phyloP scores from a whole-genome alignment of 768 basidiomycete genomes.

The Psilocybe azurescens region DNA sequence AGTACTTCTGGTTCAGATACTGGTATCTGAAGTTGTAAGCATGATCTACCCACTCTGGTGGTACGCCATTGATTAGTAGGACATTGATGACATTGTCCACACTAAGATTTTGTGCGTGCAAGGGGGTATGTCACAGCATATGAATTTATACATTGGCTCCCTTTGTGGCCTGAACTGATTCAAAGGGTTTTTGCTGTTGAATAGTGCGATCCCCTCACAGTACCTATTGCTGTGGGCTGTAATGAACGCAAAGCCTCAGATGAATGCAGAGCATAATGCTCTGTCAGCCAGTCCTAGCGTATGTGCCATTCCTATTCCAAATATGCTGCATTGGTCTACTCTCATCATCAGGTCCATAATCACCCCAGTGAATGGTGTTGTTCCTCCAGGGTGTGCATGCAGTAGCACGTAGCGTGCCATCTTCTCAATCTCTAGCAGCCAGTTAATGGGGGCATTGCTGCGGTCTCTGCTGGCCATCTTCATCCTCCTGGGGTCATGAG shows the following conservation, averaged over 20 bases:
- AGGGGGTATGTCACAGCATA: not conserved
- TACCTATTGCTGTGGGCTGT: not conserved
- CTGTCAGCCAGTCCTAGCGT: not conserved
- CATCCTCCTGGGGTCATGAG: no score
- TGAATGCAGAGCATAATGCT: not conserved
- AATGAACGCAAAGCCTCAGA: not conserved
- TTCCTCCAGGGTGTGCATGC: not conserved
- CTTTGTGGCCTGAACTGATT: not conserved
- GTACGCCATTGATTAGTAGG: slow-evolving; percentile 8
- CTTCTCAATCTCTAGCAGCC: not conserved
- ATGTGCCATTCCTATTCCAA: not conserved
- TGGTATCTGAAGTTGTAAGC: slow-evolving; percentile 2
- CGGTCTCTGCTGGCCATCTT: no score
- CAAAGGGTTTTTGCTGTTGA: not conserved
- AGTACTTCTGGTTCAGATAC: not conserved
- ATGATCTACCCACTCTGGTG: slow-evolving; percentile 14
- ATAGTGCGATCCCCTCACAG: not conserved
- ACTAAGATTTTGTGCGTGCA: not conserved
- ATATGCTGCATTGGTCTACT: not conserved
- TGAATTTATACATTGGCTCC: not conserved
- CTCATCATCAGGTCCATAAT: not conserved
- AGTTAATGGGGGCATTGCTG: no score
- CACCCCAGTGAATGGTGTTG: not conserved
- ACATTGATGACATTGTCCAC: not conserved
- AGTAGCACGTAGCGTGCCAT: not conserved